Evolutionary conservation across 2,329 filamentous ascomycete species (phyloP), one percentile per base, ranked within the genome.

Genomic region (Phialophora verrucosa): DNA sequence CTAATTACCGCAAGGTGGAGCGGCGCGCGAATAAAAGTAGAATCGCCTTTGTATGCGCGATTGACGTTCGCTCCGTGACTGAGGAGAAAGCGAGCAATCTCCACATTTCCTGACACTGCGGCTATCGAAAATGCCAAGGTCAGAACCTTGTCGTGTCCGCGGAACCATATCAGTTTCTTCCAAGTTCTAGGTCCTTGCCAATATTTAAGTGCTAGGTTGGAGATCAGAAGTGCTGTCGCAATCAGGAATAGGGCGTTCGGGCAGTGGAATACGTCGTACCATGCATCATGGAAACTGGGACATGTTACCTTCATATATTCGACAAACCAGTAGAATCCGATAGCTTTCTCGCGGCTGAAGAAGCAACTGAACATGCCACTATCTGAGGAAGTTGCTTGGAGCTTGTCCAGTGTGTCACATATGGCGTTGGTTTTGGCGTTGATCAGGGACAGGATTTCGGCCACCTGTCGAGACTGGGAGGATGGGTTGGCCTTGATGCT

Each of bases 401-500:
- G n/a, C 38, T 27, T 58, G 17, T 17, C n/a, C 23, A 58, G 35
- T 11, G 20, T 58, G 20, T 38, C 23, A 11, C 20, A 38, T 23
- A 58, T 12, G 25, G 31, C 55, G 1, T 29, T 32, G 20, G 17
- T 32, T 20, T 44, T 58, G 55, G 55, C 27, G 27, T 58, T 29
- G 31, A 58, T 38, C 31, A 20, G 29, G 5, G 38, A 23, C 32
- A 58, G 31, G n/a, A 58, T 44, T 5, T 47, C 55, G 12, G 55
- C 38, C 17, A 58, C 55, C 23, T 38, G 32, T 23, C 17, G 55
- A 58, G 31, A 47, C n/a, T 58, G 55, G 20, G 47, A 58, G n/a
- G 55, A 42, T 12, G 55, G n/a, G 35, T 44, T 58, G 11, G 55
- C 20, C 27, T 58, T 44, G 55, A 58, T 58, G 20, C 27, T 58